These are phyloP conservation scores for Pelagomonas calceolata DNA, from an alignment of 108 stramenopile species.

Conservation along the genomic window DNA sequence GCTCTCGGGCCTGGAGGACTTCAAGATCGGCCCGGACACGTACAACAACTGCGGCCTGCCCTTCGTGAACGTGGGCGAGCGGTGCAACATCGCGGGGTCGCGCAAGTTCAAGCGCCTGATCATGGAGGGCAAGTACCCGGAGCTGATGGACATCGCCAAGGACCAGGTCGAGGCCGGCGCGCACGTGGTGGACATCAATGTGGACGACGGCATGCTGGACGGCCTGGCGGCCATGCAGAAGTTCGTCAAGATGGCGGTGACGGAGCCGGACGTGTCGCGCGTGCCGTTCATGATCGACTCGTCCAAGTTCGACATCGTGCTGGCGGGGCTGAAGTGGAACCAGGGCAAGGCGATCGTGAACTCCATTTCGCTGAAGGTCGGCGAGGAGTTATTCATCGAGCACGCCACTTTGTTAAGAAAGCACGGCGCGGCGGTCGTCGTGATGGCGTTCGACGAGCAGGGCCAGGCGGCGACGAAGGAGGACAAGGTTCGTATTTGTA, in stretches of 20 bases:
- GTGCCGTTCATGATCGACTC: slow-evolving; percentile 98
- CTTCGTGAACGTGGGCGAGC: slow-evolving; percentile 92
- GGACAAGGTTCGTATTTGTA: slow-evolving; percentile 97
- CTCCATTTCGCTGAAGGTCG: slow-evolving; percentile 94
- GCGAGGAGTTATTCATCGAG: slow-evolving; percentile 89
- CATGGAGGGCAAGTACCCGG: slow-evolving; percentile 82
- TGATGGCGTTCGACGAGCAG: slow-evolving; percentile 99
- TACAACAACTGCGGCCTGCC: slow-evolving; percentile 83
- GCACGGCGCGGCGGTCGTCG: slow-evolving; percentile 94
- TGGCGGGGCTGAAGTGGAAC: slow-evolving; percentile 88
- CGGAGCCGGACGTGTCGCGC: slow-evolving; percentile 89
- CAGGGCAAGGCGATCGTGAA: slow-evolving; percentile 96
- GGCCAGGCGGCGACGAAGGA: slow-evolving; percentile 92
- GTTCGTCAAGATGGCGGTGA: slow-evolving; percentile 97
- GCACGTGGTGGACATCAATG: slow-evolving; percentile 96
- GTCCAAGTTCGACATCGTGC: slow-evolving; percentile 95
- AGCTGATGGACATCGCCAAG: slow-evolving; percentile 96
- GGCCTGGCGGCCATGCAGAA: slow-evolving; percentile 95
- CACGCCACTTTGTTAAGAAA: slow-evolving; percentile 86
- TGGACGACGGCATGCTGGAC: slow-evolving; percentile 96
- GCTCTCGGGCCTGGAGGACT: slow-evolving; percentile 87
- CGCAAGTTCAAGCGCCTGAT: slow-evolving; percentile 91
- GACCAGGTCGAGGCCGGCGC: slow-evolving; percentile 96
- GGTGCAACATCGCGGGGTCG: slow-evolving; percentile 92
- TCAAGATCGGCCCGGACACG: slow-evolving; percentile 75